Conservation (phyloP, 1,284 basidiomycete species). For the Sutorius eximius region DNA sequence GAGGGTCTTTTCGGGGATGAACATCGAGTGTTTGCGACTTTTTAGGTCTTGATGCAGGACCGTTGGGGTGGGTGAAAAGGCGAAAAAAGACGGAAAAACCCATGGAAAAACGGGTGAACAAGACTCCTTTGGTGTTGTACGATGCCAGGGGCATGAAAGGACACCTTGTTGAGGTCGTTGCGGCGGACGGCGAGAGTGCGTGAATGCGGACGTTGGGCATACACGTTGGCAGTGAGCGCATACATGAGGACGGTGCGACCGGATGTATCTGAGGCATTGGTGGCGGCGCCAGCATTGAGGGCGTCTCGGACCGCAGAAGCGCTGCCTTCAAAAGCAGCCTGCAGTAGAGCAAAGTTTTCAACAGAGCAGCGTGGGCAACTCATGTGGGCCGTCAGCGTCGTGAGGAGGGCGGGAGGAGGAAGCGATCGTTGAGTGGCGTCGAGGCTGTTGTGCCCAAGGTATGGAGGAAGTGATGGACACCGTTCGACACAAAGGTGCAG, state of each 20-base stretch:
- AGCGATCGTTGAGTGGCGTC: too few species aligned
- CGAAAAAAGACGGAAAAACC: conserved; percentile 14
- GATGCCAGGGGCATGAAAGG: neutral
- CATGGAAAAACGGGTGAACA: conserved; percentile 14
- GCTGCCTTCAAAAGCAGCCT: conserved; percentile 57
- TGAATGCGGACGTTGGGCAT: conserved; percentile 21
- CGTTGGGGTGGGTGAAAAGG: conserved; percentile 3
- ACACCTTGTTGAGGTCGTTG: conserved; percentile 8
- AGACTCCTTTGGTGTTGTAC: conserved; percentile 1
- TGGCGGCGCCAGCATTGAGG: conserved; percentile 59
- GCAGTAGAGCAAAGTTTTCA: conserved; percentile 52
- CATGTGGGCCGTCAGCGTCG: conserved; percentile 37
- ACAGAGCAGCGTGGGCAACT: conserved; percentile 41
- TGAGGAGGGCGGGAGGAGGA: conserved; percentile 12
- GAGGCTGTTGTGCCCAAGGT: too few species aligned
- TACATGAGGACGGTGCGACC: conserved; percentile 65
- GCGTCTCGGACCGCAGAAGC: conserved; percentile 51
- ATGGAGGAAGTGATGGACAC: too few species aligned
- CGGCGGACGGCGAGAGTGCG: conserved; percentile 4
- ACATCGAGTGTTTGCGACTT: conserved; percentile 22
- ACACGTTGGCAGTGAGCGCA: conserved; percentile 70
- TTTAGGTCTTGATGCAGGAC: conserved; percentile 14
- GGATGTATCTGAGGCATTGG: conserved; percentile 58
- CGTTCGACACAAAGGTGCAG: too few species aligned
- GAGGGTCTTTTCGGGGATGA: neutral